Percentiles rank a stretch among this genome's conserved stretches.
These are phyloP conservation scores for Xylariaceae sp. DNA, from an alignment of 2,329 filamentous ascomycete species.

Conservation along the genomic window DNA sequence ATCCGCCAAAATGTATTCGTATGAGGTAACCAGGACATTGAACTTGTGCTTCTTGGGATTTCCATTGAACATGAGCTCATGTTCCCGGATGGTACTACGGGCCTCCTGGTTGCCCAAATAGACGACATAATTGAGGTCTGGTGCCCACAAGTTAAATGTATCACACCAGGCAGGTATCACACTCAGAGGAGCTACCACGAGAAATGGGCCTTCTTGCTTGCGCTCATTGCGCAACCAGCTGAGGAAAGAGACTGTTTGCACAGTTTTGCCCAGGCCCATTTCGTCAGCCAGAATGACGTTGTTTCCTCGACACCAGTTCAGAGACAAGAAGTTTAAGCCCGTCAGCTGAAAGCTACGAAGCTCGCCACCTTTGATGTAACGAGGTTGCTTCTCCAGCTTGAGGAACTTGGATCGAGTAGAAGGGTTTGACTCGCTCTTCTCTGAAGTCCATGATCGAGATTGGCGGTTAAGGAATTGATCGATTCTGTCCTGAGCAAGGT, in stretches of 20 bases:
- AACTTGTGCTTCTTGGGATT: conserved; percentile 90
- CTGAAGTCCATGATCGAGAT: conserved; percentile 73
- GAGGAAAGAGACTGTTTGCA: conserved; percentile 94
- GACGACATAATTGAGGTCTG: conserved; percentile 93
- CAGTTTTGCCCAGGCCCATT: conserved; percentile 97
- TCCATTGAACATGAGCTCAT: conserved; percentile 81
- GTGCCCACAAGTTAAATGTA: conserved; percentile 94
- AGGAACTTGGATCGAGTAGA: conserved; percentile 69
- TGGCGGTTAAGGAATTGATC: conserved; percentile 85
- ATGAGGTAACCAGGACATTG: conserved; percentile 95
- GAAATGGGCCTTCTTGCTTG: conserved; percentile 85
- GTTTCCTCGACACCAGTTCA: conserved; percentile 90
- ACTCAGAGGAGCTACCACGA: conserved; percentile 94
- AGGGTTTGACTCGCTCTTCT: conserved; percentile 69
- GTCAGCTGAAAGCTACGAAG: conserved; percentile 90
- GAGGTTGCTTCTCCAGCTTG: conserved; percentile 73
- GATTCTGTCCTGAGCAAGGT: conserved; percentile 80
- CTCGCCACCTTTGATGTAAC: conserved; percentile 78
- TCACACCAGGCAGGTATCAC: conserved; percentile 98
- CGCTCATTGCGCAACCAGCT: conserved; percentile 93
- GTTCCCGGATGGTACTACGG: conserved; percentile 79
- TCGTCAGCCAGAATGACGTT: conserved; percentile 98
- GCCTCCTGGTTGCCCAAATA: conserved; percentile 88
- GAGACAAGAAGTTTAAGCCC: conserved; percentile 89
- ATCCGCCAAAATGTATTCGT: conserved; percentile 90